Evolutionary conservation across 2,329 filamentous ascomycete genomes (phyloP).

Genomic region (Verticillium nubilum): DNA sequence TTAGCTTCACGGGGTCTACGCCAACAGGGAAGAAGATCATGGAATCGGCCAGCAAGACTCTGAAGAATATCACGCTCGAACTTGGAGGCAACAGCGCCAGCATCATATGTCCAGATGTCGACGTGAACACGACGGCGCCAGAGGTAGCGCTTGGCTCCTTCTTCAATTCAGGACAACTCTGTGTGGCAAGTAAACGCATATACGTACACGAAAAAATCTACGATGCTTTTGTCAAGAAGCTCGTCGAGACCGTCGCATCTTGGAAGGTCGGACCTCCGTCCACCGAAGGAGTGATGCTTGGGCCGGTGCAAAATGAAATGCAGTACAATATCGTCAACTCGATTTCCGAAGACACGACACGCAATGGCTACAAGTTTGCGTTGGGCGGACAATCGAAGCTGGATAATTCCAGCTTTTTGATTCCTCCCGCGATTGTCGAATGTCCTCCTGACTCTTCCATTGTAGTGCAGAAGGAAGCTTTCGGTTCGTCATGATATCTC

Average conservation of each 20-base stretch:
- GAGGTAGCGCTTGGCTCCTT: slow-evolving; percentile 41
- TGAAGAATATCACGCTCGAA: slow-evolving; percentile 50
- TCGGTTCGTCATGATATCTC: too few species aligned
- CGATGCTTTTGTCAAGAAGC: slow-evolving; percentile 41
- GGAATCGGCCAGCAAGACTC: slow-evolving; percentile 40
- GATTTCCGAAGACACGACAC: slow-evolving; percentile 29
- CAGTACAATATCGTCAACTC: slow-evolving; percentile 54
- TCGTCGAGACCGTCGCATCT: slow-evolving; percentile 12
- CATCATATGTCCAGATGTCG: slow-evolving; percentile 52
- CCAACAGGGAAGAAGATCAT: slow-evolving; percentile 44
- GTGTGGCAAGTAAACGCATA: slow-evolving; percentile 51
- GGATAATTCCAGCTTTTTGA: slow-evolving; percentile 39
- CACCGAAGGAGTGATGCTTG: slow-evolving; percentile 28
- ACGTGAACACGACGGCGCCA: slow-evolving; percentile 30
- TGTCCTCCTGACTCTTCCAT: slow-evolving; percentile 51
- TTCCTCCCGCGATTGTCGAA: slow-evolving; percentile 53
- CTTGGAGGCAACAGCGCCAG: slow-evolving; percentile 57
- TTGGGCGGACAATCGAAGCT: slow-evolving; percentile 16
- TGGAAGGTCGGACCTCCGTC: slow-evolving; percentile 10
- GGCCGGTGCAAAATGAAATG: slow-evolving; percentile 57
- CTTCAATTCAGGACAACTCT: slow-evolving; percentile 49
- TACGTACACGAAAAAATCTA: slow-evolving; percentile 58
- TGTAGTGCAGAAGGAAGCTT: slow-evolving; percentile 49
- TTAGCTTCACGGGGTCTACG: slow-evolving; percentile 53
- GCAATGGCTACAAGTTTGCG: slow-evolving; percentile 29